Conservation (phyloP, 495 filamentous ascomycete species). For the Podospora comata region DNA sequence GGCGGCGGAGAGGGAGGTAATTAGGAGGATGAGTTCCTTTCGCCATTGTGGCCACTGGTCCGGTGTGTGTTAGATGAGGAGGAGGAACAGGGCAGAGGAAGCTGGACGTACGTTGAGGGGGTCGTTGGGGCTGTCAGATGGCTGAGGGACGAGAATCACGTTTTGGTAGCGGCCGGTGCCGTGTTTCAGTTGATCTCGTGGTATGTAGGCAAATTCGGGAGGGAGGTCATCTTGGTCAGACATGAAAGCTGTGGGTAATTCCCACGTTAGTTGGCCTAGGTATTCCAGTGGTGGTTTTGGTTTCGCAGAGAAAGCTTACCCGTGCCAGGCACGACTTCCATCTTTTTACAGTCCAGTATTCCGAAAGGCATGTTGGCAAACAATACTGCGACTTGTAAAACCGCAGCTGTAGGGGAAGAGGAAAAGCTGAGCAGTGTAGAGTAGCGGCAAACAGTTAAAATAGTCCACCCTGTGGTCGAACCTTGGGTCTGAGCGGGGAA, state of each 20-base stretch:
- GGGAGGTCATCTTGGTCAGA: conserved; percentile 45
- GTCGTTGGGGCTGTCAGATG: conserved; percentile 54
- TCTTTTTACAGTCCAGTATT: conserved; percentile 41
- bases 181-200: conserved; percentile 47
- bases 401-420: background rate
- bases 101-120: conserved; percentile 45
- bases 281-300: background rate
- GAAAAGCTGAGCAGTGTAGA: background rate
- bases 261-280: background rate
- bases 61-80: background rate
- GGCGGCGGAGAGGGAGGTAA: conserved; percentile 52
- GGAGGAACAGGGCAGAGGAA: background rate
- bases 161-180: conserved; percentile 45
- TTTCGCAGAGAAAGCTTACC: conserved; percentile 30
- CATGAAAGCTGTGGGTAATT: conserved; percentile 39
- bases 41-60: conserved; percentile 29
- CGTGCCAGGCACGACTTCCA: conserved; percentile 50
- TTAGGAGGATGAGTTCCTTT: conserved; percentile 48
- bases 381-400: background rate
- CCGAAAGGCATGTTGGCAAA: conserved; percentile 37
- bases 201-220: conserved; percentile 40
- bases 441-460: background rate
- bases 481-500: background rate
- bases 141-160: conserved; percentile 54
- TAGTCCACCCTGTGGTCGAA: background rate